Percentiles rank a stretch among this genome's conserved stretches.
These are phyloP conservation scores for Vitis rotundifolia DNA, from an alignment of 164 flowering plant species.

Conservation along the genomic window DNA sequence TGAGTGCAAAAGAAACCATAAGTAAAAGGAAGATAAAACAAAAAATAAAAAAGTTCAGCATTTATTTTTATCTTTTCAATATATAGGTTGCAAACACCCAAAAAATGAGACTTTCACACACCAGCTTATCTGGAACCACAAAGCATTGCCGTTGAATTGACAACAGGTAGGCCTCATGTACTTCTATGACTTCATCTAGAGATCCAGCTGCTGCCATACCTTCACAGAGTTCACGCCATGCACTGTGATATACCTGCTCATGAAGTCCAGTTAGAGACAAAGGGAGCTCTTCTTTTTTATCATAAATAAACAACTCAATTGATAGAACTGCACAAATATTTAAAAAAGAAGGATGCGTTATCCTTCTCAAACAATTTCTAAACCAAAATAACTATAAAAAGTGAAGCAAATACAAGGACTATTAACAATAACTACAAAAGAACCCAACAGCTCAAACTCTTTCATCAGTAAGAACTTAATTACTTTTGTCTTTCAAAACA, in stretches of 20 bases:
- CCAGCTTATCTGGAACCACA: conserved; percentile 97
- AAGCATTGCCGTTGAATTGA: conserved; percentile 96
- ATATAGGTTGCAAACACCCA: neutral
- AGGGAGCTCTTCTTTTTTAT: neutral
- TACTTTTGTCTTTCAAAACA: no score
- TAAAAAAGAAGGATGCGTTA: no score
- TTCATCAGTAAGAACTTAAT: no score
- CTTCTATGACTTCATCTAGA: conserved; percentile 96
- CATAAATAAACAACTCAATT: no score
- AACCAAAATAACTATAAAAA: no score
- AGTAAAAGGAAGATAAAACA: neutral
- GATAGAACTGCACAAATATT: no score
- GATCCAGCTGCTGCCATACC: conserved; percentile 88
- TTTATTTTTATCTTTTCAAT: no score
- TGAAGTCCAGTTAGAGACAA: conserved; percentile 22
- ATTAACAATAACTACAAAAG: no score
- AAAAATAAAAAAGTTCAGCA: no score
- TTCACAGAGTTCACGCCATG: conserved; percentile 95
- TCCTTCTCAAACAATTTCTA: no score
- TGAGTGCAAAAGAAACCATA: conserved; percentile 18
- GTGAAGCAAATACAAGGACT: no score
- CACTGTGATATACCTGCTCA: conserved; percentile 92
- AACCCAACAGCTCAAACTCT: no score
- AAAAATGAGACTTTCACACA: conserved; percentile 19
- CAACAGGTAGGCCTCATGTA: conserved; percentile 85